These are phyloP conservation scores for Eimeria acervulina DNA, from an alignment of 169 alveolate species.

Conservation along the genomic window DNA sequence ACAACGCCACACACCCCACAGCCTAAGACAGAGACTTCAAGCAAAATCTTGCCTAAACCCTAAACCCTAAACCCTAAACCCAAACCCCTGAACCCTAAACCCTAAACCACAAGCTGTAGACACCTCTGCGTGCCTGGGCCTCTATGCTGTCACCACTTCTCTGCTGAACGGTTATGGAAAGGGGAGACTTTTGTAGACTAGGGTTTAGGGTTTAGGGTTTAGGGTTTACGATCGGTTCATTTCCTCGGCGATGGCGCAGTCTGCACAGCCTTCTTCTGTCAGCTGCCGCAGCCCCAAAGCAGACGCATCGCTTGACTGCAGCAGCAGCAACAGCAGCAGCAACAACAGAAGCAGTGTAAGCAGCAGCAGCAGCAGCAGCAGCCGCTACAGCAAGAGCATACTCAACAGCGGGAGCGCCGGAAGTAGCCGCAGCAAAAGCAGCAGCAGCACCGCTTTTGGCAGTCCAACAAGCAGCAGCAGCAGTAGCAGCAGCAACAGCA, in stretches of 20 bases:
- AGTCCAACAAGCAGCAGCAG: slow-evolving; percentile 17
- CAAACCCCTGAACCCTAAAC: background rate
- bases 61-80: background rate
- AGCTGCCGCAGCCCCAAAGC: slow-evolving; percentile 23
- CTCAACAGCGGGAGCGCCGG: background rate
- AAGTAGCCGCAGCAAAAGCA: background rate
- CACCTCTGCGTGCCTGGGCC: background rate
- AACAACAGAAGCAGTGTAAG: background rate
- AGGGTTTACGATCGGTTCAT: slow-evolving; percentile 10
- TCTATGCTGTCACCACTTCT: background rate
- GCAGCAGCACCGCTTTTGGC: background rate
- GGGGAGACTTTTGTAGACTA: background rate
- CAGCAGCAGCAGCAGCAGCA: slow-evolving; percentile 4
- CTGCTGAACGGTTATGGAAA: background rate
- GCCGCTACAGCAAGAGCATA: background rate
- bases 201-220: slow-evolving; percentile 18
- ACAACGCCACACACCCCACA: no score
- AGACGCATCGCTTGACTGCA: slow-evolving; percentile 18
- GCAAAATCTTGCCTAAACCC: background rate
- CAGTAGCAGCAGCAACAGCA: background rate
- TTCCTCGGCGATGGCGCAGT: slow-evolving; percentile 55
- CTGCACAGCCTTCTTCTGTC: slow-evolving; percentile 44
- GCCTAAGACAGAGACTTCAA: no score
- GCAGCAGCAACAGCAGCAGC: background rate
- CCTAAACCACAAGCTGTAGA: background rate